A percentile compares a stretch with the other conserved stretches of the same genome.
Evolutionary conservation across 257 asterid genomes (phyloP).

Genomic region (Gentiana straminea): DNA sequence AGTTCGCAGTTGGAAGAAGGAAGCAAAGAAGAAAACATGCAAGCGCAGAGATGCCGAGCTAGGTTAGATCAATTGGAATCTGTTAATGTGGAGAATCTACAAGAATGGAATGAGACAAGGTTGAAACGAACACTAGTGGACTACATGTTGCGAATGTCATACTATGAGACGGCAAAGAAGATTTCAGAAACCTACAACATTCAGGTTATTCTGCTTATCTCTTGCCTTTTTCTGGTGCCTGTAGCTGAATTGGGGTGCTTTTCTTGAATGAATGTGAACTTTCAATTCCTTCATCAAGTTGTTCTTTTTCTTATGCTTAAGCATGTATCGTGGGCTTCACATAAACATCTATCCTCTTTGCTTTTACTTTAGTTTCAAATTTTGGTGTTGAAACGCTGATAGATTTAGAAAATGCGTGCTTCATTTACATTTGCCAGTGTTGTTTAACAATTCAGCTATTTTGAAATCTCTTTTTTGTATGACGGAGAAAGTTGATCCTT

Average conservation of each 20-base stretch:
- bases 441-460: not conserved
- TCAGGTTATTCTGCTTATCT: conserved; percentile 35
- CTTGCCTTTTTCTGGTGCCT: too few species aligned
- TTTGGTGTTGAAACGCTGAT: too few species aligned
- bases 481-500: conserved; percentile 16
- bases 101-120: conserved; percentile 62
- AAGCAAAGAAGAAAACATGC: conserved; percentile 66
- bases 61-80: conserved; percentile 84
- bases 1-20: conserved; percentile 79
- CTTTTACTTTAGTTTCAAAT: too few species aligned
- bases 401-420: too few species aligned
- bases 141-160: conserved; percentile 95
- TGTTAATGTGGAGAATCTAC: conserved; percentile 54
- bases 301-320: too few species aligned
- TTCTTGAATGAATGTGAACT: too few species aligned
- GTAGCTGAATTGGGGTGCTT: not conserved
- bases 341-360: too few species aligned
- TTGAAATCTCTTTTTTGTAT: not conserved
- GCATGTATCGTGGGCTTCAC: too few species aligned
- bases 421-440: too few species aligned
- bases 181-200: conserved; percentile 80
- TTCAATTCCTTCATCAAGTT: too few species aligned
- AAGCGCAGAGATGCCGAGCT: conserved; percentile 84
- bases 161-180: conserved; percentile 76
- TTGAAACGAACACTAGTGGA: conserved; percentile 87